Evolutionary conservation across 495 filamentous ascomycete species (phyloP).

Genomic region (Lasiosphaeria miniovina): DNA sequence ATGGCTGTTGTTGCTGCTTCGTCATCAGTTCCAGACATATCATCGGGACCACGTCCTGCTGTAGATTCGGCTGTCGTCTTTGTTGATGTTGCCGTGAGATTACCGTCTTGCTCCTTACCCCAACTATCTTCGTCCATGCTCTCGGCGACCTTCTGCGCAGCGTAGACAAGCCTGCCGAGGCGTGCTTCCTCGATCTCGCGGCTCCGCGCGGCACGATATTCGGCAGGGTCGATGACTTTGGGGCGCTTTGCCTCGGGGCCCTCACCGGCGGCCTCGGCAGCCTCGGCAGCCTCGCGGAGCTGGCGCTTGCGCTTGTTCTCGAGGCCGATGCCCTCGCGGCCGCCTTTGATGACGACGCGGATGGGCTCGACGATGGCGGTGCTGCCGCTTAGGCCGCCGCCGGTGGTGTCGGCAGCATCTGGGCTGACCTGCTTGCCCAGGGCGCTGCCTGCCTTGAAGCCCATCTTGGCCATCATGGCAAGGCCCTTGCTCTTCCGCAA

Average conservation of each 20-base stretch:
- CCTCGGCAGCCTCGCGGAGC: conserved; percentile 61
- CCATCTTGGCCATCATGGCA: conserved; percentile 95
- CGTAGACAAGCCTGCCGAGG: conserved; percentile 61
- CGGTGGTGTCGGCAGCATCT: neutral
- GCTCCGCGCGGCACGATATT: conserved; percentile 71
- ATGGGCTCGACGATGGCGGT: conserved; percentile 59
- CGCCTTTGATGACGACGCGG: conserved; percentile 68
- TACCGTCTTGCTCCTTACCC: conserved; percentile 13
- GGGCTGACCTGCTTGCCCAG: conserved; percentile 46
- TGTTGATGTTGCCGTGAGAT: too few relatives aligned
- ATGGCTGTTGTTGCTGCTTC: neutral
- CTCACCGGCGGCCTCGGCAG: conserved; percentile 48
- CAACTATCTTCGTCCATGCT: conserved; percentile 54
- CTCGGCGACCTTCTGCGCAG: conserved; percentile 82
- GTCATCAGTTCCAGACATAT: conserved; percentile 8
- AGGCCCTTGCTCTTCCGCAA: conserved; percentile 67
- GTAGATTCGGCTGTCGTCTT: too few relatives aligned
- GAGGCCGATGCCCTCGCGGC: conserved; percentile 80
- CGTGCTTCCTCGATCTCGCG: conserved; percentile 69
- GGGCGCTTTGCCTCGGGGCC: conserved; percentile 50
- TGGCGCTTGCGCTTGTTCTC: conserved; percentile 81
- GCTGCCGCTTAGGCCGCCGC: conserved; percentile 18
- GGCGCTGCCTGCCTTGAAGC: conserved; percentile 70
- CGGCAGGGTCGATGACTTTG: conserved; percentile 62
- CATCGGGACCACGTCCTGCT: neutral